Percentiles rank a stretch among this genome's conserved stretches.
phyloP scores from a whole-genome alignment of 2,329 filamentous ascomycete genomes.

The Aspergillus neotritici region DNA sequence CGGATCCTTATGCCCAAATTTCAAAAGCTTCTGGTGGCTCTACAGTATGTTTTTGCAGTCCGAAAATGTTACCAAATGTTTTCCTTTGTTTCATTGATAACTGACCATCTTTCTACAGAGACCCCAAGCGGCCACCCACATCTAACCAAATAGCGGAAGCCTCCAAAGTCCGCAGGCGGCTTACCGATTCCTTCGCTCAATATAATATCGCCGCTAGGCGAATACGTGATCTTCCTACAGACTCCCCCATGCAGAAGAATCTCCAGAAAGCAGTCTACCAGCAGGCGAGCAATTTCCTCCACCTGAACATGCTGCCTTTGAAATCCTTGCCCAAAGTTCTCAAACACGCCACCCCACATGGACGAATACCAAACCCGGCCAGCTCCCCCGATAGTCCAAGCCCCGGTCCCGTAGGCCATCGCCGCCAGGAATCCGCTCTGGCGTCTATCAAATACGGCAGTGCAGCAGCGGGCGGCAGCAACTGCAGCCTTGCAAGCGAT shows the following conservation, averaged over 20 bases:
- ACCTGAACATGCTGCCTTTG: constrained; percentile 84
- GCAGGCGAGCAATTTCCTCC: constrained; percentile 75
- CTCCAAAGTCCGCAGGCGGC: constrained; percentile 78
- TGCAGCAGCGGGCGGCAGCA: constrained; percentile 45
- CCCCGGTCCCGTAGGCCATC: constrained; percentile 17
- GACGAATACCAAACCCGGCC: constrained; percentile 25
- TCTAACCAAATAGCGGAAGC: constrained; percentile 74
- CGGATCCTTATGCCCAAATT: constrained; percentile 75
- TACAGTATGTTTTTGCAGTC: constrained; percentile 51
- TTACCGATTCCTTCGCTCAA: constrained; percentile 83
- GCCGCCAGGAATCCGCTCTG: constrained; percentile 44
- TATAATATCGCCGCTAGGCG: constrained; percentile 78
- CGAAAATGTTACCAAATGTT: not conserved
- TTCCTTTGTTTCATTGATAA: not conserved
- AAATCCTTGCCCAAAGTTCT: constrained; percentile 67
- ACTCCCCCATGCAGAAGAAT: constrained; percentile 64
- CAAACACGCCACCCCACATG: constrained; percentile 54
- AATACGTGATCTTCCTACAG: constrained; percentile 70
- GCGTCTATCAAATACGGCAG: constrained; percentile 55
- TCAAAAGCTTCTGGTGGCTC: constrained; percentile 64
- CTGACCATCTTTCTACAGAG: constrained; percentile 33
- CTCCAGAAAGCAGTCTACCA: constrained; percentile 78
- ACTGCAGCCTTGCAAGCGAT: constrained; percentile 48
- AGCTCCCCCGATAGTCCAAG: constrained; percentile 18
- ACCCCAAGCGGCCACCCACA: constrained; percentile 60